Evolutionary conservation across 2,329 filamentous ascomycete species (phyloP).

Genomic region (Fusarium gaditjirri): DNA sequence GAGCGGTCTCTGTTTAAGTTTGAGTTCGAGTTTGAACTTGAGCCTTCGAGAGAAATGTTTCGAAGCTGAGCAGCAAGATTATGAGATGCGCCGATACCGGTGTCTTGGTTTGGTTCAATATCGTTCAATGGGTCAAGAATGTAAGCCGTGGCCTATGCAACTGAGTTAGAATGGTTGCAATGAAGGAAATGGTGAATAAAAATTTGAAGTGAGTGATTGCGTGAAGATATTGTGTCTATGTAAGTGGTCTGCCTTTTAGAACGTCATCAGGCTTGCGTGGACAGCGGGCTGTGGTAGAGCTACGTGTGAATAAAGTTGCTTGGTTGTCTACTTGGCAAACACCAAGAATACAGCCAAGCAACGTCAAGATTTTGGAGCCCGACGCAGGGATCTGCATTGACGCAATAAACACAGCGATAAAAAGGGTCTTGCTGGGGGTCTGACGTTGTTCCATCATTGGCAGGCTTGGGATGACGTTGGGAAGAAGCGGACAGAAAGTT

Average conservation of each 20-base stretch:
- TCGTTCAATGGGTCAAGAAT: conserved; percentile 76
- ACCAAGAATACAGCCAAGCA: conserved; percentile 27
- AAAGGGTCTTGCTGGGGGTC: conserved; percentile 34
- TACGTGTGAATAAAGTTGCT: conserved; percentile 3
- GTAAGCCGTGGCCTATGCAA: conserved; percentile 68
- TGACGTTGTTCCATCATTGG: conserved; percentile 29
- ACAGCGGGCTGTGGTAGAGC: conserved; percentile 20
- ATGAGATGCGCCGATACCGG: conserved; percentile 54
- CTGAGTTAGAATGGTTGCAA: conserved; percentile 2
- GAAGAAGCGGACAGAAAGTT: conserved; percentile 18
- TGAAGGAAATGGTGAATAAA: background rate
- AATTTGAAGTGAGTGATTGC: background rate
- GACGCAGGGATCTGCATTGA: conserved; percentile 34
- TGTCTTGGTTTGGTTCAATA: conserved; percentile 74
- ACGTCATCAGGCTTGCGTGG: conserved; percentile 43
- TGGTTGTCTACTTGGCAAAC: conserved; percentile 30
- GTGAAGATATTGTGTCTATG: background rate
- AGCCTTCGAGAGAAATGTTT: conserved; percentile 29
- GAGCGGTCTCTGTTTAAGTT: conserved; percentile 8
- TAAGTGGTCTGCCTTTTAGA: conserved; percentile 14
- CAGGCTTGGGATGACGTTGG: conserved; percentile 38
- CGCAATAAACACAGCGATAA: conserved; percentile 34
- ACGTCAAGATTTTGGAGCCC: conserved; percentile 18
- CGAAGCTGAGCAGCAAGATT: conserved; percentile 36
- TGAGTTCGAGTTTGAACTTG: conserved; percentile 18